phyloP scores from a whole-genome alignment of 768 basidiomycete genomes.

The Mycena latifolia region DNA sequence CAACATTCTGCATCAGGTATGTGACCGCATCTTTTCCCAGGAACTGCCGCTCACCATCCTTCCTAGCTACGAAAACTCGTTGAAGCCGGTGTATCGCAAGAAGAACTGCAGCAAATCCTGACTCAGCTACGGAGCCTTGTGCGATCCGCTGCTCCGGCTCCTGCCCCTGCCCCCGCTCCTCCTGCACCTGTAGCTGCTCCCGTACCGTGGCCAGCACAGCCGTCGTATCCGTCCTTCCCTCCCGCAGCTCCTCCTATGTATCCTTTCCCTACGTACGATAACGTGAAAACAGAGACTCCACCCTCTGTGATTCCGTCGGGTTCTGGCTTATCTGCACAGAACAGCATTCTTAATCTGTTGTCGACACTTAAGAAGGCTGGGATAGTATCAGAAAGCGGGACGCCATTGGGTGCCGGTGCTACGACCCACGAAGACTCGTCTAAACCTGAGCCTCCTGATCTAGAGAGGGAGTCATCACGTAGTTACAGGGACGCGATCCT shows the following conservation, averaged over 20 bases:
- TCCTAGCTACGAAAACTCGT: constrained; percentile 76
- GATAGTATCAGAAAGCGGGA: constrained; percentile 69
- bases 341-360: constrained; percentile 69
- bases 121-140: constrained; percentile 74
- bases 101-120: constrained; percentile 83
- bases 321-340: constrained; percentile 46
- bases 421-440: constrained; percentile 50
- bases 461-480: constrained; percentile 61
- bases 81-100: constrained; percentile 84
- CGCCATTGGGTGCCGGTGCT: constrained; percentile 63
- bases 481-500: constrained; percentile 74
- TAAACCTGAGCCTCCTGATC: constrained; percentile 49
- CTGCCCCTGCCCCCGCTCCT: constrained; percentile 40
- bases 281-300: constrained; percentile 44
- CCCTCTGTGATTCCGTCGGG: constrained; percentile 45
- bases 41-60: constrained; percentile 21
- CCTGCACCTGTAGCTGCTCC: constrained; percentile 22
- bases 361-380: constrained; percentile 85
- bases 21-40: constrained; percentile 39
- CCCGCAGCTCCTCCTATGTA: constrained; percentile 33
- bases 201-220: constrained; percentile 41
- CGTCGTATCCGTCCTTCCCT: constrained; percentile 42
- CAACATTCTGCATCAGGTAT: constrained; percentile 83
- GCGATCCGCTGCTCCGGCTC: constrained; percentile 56
- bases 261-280: constrained; percentile 33